These are phyloP conservation scores for Forsythia viridissima DNA, from an alignment of 257 asterid genomes.

Conservation along the genomic window DNA sequence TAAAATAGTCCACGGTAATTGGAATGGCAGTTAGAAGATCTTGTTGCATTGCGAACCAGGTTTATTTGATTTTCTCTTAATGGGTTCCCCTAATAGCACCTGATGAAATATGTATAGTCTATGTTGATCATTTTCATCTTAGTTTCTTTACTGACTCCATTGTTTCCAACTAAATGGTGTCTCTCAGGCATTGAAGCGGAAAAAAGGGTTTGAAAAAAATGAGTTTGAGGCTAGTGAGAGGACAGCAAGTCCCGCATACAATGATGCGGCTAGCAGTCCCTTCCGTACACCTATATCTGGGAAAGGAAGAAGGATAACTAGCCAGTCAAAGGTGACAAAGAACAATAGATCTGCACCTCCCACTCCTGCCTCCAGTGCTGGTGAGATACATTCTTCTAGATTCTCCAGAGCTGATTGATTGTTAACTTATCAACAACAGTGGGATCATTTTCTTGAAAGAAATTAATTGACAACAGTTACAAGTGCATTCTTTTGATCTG, in stretches of 20 bases:
- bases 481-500: not conserved
- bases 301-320: slow-evolving; percentile 62
- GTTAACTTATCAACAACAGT: not conserved
- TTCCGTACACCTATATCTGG: slow-evolving; percentile 67
- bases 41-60: no score
- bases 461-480: not conserved
- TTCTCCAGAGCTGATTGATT: not conserved
- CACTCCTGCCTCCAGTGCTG: slow-evolving; percentile 59
- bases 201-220: slow-evolving; percentile 43
- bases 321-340: slow-evolving; percentile 66
- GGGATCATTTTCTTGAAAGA: slow-evolving; percentile 11
- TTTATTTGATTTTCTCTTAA: no score
- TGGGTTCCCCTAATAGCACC: not conserved
- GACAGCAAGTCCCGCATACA: slow-evolving; percentile 53
- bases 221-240: slow-evolving; percentile 51
- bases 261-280: slow-evolving; percentile 49
- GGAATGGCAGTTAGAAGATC: no score
- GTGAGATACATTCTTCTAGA: slow-evolving; percentile 41
- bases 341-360: slow-evolving; percentile 57
- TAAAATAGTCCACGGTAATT: no score
- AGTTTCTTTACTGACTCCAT: slow-evolving; percentile 22
- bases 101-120: not conserved
- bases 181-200: slow-evolving; percentile 69
- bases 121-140: not conserved
- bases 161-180: slow-evolving; percentile 22